phyloP scores from a whole-genome alignment of 164 flowering plant species.

The Cinnamomum chago region DNA sequence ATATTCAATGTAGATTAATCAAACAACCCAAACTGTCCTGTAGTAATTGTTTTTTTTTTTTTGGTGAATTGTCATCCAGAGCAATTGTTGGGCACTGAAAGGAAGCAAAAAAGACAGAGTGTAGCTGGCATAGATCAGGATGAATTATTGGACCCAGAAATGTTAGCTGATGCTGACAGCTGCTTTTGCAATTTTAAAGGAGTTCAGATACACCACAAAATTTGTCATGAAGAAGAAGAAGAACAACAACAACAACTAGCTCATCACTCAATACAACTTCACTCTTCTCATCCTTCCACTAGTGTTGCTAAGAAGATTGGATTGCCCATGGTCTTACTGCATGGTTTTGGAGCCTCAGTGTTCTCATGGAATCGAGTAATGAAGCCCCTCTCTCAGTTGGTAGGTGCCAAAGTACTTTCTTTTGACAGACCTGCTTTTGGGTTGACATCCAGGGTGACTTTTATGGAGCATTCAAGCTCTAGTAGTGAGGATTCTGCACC shows the following conservation, averaged over 20 bases:
- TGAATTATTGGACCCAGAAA: slow-evolving; percentile 61
- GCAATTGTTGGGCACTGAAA: slow-evolving; percentile 26
- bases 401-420: slow-evolving; percentile 73
- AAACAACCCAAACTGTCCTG: neutral
- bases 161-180: slow-evolving; percentile 86
- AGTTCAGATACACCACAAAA: slow-evolving; percentile 79
- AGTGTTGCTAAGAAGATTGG: slow-evolving; percentile 19
- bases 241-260: neutral
- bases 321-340: slow-evolving; percentile 65
- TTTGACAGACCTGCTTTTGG: slow-evolving; percentile 99
- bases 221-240: slow-evolving; percentile 34
- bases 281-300: slow-evolving; percentile 19
- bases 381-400: slow-evolving; percentile 61
- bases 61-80: slow-evolving; percentile 22
- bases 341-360: slow-evolving; percentile 95
- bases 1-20: neutral
- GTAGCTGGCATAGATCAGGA: slow-evolving; percentile 91
- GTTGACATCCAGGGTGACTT: slow-evolving; percentile 62
- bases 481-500: slow-evolving; percentile 24
- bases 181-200: slow-evolving; percentile 75
- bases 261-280: slow-evolving; percentile 16
- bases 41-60: neutral
- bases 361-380: slow-evolving; percentile 80
- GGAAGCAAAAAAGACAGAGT: slow-evolving; percentile 27
- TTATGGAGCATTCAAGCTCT: slow-evolving; percentile 13